phyloP scores from a whole-genome alignment of 2,329 filamentous ascomycete genomes.

The Rhynchosporium agropyri region DNA sequence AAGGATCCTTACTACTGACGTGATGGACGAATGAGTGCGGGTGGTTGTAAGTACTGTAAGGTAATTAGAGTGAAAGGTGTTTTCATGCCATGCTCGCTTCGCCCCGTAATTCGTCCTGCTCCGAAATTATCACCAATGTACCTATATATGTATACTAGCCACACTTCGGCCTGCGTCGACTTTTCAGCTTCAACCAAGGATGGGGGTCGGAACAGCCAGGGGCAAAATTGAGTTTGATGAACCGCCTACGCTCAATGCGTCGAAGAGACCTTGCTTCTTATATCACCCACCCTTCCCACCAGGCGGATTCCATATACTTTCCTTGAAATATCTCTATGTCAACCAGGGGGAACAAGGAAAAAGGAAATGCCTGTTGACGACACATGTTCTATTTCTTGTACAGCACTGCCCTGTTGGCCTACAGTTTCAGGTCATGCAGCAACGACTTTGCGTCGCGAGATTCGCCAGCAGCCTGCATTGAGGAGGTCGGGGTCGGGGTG shows the following conservation, averaged over 20 bases:
- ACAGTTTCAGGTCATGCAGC: slow-evolving; percentile 28
- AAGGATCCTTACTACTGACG: not conserved
- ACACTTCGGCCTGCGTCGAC: slow-evolving; percentile 2
- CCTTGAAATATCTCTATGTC: slow-evolving; percentile 8
- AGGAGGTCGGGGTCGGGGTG: slow-evolving; percentile 17
- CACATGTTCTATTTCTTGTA: slow-evolving; percentile 11
- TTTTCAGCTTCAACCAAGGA: slow-evolving; percentile 5
- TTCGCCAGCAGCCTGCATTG: slow-evolving; percentile 19
- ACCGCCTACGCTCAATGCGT: slow-evolving; percentile 28
- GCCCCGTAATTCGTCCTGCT: slow-evolving; percentile 7
- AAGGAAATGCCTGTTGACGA: not conserved
- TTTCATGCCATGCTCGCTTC: slow-evolving; percentile 13
- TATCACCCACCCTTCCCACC: not conserved
- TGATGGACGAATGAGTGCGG: not conserved
- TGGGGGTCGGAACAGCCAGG: not conserved
- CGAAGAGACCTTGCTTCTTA: slow-evolving; percentile 15
- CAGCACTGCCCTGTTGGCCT: slow-evolving; percentile 14
- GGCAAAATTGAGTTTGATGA: slow-evolving; percentile 24
- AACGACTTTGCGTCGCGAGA: slow-evolving; percentile 17
- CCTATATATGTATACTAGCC: not conserved
- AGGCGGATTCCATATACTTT: not conserved
- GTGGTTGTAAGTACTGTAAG: not conserved
- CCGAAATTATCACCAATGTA: slow-evolving; percentile 18
- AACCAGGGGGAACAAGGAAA: not conserved
- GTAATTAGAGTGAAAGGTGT: slow-evolving; percentile 15